Conservation (phyloP, 1,139 yeast species). For the Suhomyces atakaporum region DNA sequence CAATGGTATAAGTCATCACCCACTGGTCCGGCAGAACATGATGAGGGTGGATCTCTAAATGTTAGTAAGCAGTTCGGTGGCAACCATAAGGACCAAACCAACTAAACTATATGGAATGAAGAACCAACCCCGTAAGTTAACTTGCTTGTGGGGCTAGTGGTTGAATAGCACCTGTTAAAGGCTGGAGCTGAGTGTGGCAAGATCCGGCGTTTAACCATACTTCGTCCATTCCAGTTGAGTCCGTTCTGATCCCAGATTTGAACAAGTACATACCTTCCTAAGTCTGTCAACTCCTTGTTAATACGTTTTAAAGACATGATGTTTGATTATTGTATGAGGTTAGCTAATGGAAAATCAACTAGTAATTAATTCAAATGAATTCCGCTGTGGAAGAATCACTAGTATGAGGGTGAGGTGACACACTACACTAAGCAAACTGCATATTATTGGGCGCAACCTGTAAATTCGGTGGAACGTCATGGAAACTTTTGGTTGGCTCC, state of each 20-base stretch:
- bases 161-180: neutral
- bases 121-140: no score
- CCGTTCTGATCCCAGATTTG: neutral
- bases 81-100: no score
- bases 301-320: constrained; percentile 90
- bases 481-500: constrained; percentile 11
- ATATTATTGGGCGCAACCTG: constrained; percentile 10
- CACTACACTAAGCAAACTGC: constrained; percentile 13
- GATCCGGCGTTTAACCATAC: neutral
- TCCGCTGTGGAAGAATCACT: constrained; percentile 9
- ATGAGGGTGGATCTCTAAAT: constrained; percentile 93
- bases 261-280: constrained; percentile 76
- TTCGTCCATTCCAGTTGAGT: no score
- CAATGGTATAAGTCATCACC: constrained; percentile 95
- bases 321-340: constrained; percentile 8
- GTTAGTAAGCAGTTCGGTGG: constrained; percentile 4
- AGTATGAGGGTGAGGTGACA: constrained; percentile 12
- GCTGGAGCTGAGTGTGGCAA: neutral
- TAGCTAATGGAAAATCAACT: constrained; percentile 8
- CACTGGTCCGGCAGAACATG: constrained; percentile 98
- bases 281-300: constrained; percentile 90
- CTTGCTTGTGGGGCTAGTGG: no score
- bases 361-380: constrained; percentile 7
- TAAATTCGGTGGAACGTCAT: constrained; percentile 11
- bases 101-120: no score